Evolutionary conservation across 2,329 filamentous ascomycete genomes (phyloP).

Genomic region (Aspergillus unguis): DNA sequence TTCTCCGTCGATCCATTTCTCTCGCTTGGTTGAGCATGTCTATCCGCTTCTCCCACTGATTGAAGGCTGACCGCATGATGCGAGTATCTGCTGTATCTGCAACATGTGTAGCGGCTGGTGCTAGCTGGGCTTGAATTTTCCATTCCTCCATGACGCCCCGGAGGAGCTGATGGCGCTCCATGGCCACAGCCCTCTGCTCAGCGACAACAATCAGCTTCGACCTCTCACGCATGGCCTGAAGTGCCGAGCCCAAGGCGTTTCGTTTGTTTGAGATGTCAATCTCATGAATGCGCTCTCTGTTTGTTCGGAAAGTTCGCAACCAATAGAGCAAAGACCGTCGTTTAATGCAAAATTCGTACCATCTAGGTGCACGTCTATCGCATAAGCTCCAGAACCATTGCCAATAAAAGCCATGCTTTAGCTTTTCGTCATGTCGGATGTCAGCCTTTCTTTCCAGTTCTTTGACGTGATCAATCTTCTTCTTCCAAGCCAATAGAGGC

Average conservation of each 20-base stretch:
- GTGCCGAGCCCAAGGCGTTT: constrained; percentile 24
- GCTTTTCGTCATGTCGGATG: constrained; percentile 26
- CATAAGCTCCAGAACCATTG: constrained; percentile 46
- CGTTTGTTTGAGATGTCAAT: constrained; percentile 33
- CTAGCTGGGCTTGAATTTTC: constrained; percentile 42
- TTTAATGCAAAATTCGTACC: constrained; percentile 41
- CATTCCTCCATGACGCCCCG: constrained; percentile 42
- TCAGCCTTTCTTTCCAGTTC: constrained; percentile 35
- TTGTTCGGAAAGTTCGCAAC: constrained; percentile 39
- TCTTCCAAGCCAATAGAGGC: constrained; percentile 55
- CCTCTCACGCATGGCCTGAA: constrained; percentile 37
- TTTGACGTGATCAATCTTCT: constrained; percentile 37
- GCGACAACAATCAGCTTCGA: constrained; percentile 26
- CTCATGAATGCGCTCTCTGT: constrained; percentile 39
- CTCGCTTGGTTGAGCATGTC: constrained; percentile 48
- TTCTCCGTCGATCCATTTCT: constrained; percentile 49
- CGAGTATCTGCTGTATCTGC: constrained; percentile 45
- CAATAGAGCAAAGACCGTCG: constrained; percentile 40
- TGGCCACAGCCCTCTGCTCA: constrained; percentile 30
- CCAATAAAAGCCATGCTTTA: constrained; percentile 37
- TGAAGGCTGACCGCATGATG: constrained; percentile 46
- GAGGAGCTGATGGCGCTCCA: constrained; percentile 32
- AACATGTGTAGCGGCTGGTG: constrained; percentile 42
- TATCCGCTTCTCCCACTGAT: constrained; percentile 49
- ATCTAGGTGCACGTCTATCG: constrained; percentile 43